These are phyloP conservation scores for Aspergillus melleus DNA, from an alignment of 2,329 filamentous ascomycete species.

Conservation along the genomic window DNA sequence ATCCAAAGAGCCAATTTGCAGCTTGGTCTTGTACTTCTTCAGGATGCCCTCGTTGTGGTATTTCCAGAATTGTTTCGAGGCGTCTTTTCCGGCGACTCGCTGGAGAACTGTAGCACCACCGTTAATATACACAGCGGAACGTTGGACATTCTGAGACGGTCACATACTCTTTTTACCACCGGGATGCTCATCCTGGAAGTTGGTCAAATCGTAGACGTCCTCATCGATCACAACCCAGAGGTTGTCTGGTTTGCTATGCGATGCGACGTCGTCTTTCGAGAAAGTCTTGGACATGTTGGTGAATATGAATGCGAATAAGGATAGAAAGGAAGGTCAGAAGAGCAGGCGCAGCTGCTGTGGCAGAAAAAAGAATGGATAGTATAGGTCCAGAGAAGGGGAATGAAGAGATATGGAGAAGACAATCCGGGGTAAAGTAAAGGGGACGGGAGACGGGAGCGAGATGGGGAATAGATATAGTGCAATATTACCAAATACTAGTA, in stretches of 20 bases:
- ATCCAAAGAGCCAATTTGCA: conserved; percentile 74
- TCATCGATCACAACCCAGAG: conserved; percentile 91
- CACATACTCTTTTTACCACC: conserved; percentile 69
- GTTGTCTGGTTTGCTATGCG: conserved; percentile 83
- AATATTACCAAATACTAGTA: conserved; percentile 9
- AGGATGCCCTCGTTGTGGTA: conserved; percentile 61
- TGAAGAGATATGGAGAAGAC: conserved; percentile 7
- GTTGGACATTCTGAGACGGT: neutral
- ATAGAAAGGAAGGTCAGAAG: no score
- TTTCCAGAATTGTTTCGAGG: conserved; percentile 69
- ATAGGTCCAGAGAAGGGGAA: no score
- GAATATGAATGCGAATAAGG: neutral
- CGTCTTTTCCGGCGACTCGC: conserved; percentile 65
- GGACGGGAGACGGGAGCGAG: neutral
- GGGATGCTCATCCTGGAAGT: conserved; percentile 81
- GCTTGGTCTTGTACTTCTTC: conserved; percentile 62
- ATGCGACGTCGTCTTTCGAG: conserved; percentile 78
- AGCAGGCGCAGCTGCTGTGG: no score
- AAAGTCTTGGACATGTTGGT: conserved; percentile 82
- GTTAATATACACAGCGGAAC: conserved; percentile 20
- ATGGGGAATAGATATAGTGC: conserved; percentile 9
- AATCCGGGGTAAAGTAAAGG: conserved; percentile 10
- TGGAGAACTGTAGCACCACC: conserved; percentile 53
- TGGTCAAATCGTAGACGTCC: conserved; percentile 93
- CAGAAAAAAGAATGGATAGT: no score